A percentile compares a stretch with the other conserved stretches of the same genome.
Evolutionary conservation across 2,329 filamentous ascomycete species (phyloP).

Genomic region (Beauveria caledonica): DNA sequence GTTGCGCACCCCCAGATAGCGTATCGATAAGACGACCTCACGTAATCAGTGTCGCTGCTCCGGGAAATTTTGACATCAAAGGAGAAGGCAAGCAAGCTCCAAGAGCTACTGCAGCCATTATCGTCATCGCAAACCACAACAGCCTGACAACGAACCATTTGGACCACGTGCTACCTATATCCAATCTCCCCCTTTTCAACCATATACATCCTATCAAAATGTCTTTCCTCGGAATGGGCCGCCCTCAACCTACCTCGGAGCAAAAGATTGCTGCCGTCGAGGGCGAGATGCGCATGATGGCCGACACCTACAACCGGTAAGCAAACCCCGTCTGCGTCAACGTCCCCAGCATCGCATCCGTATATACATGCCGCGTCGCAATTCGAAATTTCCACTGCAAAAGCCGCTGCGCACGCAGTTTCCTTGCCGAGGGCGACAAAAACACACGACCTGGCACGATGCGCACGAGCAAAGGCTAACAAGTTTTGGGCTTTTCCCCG

Average conservation of each 20-base stretch:
- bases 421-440: too few species aligned
- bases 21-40: constrained; percentile 10
- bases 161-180: not conserved
- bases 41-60: constrained; percentile 6
- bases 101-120: not conserved
- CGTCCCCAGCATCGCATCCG: not conserved
- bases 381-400: too few species aligned
- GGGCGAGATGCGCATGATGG: constrained; percentile 94
- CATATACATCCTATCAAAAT: constrained; percentile 20
- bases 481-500: not conserved
- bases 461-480: not conserved
- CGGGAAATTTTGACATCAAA: constrained; percentile 9
- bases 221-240: constrained; percentile 42
- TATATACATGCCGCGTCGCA: too few species aligned
- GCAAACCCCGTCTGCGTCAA: constrained; percentile 3
- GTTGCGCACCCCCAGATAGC: not conserved
- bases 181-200: not conserved
- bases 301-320: constrained; percentile 97
- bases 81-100: constrained; percentile 1
- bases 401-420: too few species aligned
- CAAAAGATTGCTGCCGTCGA: constrained; percentile 97
- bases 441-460: not conserved
- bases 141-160: not conserved
- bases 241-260: constrained; percentile 81
- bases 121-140: not conserved